These are phyloP conservation scores for Epichloe sp. DNA, from an alignment of 2,329 filamentous ascomycete species.

Conservation along the genomic window DNA sequence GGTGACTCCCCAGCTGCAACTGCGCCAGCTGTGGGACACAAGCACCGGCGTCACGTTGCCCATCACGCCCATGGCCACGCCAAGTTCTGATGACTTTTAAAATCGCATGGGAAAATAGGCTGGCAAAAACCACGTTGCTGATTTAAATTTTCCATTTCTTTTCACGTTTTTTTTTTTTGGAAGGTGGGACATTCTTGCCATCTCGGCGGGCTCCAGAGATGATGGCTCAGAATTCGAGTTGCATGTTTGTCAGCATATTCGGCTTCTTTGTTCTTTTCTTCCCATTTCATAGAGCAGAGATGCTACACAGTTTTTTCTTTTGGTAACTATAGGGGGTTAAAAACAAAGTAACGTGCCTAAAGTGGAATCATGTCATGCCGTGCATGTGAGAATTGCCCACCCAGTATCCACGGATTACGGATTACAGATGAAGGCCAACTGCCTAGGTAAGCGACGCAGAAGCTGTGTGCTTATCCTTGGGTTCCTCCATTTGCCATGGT, in stretches of 20 bases:
- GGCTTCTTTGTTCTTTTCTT: constrained; percentile 11
- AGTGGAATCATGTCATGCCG: neutral
- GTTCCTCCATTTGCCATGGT: constrained; percentile 5
- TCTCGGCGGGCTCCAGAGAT: constrained; percentile 26
- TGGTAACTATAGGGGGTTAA: constrained; percentile 19
- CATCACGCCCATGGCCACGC: constrained; percentile 28
- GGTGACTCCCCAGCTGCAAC: constrained; percentile 27
- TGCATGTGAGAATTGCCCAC: neutral
- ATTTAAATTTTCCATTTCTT: constrained; percentile 2
- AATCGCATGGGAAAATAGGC: constrained; percentile 3
- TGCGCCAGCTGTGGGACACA: constrained; percentile 7
- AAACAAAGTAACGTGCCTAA: constrained; percentile 8
- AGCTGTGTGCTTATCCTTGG: too few relatives aligned
- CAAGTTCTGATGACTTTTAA: constrained; percentile 13
- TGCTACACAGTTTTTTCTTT: constrained; percentile 17
- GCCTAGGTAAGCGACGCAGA: too few relatives aligned
- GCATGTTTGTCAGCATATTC: constrained; percentile 23
- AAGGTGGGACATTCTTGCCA: constrained; percentile 8
- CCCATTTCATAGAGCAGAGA: constrained; percentile 18
- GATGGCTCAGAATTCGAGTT: constrained; percentile 13
- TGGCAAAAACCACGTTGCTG: constrained; percentile 10
- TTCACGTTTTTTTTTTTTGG: constrained; percentile 6
- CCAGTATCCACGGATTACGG: too few relatives aligned
- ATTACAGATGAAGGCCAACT: too few relatives aligned
- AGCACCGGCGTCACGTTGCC: constrained; percentile 16